These are phyloP conservation scores for Alternaria solani DNA, from an alignment of 2,329 filamentous ascomycete genomes.

Conservation along the genomic window DNA sequence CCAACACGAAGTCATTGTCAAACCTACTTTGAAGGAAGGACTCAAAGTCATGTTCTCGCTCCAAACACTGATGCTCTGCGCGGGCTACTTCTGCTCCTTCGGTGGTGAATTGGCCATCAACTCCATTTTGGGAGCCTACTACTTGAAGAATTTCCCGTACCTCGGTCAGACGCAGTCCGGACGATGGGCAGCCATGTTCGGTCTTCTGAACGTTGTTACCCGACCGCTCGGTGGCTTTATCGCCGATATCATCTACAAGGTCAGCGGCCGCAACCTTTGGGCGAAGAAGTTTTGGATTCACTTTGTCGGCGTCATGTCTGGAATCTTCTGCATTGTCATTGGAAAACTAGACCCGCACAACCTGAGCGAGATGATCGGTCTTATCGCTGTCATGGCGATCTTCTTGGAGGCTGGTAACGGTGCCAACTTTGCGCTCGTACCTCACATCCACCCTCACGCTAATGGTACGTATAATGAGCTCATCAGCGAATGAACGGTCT, in stretches of 20 bases:
- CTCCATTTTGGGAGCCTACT: slow-evolving; percentile 67
- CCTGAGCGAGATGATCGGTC: slow-evolving; percentile 73
- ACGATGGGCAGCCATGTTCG: slow-evolving; percentile 76
- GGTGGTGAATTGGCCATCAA: slow-evolving; percentile 69
- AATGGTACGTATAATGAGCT: slow-evolving; percentile 65
- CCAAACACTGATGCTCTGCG: slow-evolving; percentile 61
- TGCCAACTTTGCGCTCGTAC: slow-evolving; percentile 84
- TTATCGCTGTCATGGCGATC: slow-evolving; percentile 78
- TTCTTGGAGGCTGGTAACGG: slow-evolving; percentile 89
- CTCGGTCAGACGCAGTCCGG: slow-evolving; percentile 65
- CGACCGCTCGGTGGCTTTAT: slow-evolving; percentile 72
- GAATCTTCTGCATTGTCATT: slow-evolving; percentile 68
- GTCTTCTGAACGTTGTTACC: slow-evolving; percentile 74
- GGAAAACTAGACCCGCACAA: slow-evolving; percentile 69
- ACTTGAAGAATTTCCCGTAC: slow-evolving; percentile 62
- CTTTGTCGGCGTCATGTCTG: slow-evolving; percentile 63
- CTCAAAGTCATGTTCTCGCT: slow-evolving; percentile 69
- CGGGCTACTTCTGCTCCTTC: slow-evolving; percentile 68
- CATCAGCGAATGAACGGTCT: background rate
- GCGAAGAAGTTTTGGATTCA: slow-evolving; percentile 70
- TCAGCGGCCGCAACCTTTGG: slow-evolving; percentile 62
- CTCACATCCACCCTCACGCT: slow-evolving; percentile 82
- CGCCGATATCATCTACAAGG: slow-evolving; percentile 63
- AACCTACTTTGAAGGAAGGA: slow-evolving; percentile 68
- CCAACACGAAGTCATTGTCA: slow-evolving; percentile 67